A percentile compares a stretch with the other conserved stretches of the same genome.
Evolutionary conservation across 306 rosid species (phyloP).

Genomic region (Oemleria cerasiformis): DNA sequence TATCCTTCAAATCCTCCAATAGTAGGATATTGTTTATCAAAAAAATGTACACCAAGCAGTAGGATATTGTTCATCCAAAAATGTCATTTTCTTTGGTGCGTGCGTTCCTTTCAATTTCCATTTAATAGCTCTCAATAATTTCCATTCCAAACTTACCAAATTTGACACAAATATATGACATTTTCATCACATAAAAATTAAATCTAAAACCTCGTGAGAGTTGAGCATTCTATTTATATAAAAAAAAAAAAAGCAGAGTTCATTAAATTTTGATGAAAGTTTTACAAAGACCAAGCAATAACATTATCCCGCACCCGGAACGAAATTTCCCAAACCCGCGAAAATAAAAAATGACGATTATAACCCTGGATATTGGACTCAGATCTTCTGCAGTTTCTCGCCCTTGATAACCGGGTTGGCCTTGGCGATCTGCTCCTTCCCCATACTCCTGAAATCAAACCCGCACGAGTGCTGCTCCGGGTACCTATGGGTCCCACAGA

Average conservation of each 20-base stretch:
- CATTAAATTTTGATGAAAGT: neutral
- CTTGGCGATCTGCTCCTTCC: conserved; percentile 71
- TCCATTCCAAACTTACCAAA: too few relatives aligned
- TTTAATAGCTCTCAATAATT: too few relatives aligned
- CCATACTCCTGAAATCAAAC: conserved; percentile 73
- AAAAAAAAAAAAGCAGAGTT: neutral
- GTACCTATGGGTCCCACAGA: conserved; percentile 76
- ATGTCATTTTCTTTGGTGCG: too few relatives aligned
- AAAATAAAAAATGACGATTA: conserved; percentile 22
- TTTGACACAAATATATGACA: too few relatives aligned
- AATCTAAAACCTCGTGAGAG: too few relatives aligned
- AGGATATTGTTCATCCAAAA: too few relatives aligned
- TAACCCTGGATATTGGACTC: conserved; percentile 17
- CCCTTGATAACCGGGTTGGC: conserved; percentile 85
- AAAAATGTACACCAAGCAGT: too few relatives aligned
- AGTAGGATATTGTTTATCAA: too few relatives aligned
- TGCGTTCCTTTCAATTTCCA: too few relatives aligned
- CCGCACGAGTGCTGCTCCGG: conserved; percentile 72
- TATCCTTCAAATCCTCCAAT: too few relatives aligned
- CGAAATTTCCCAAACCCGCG: neutral
- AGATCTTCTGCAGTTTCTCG: conserved; percentile 66
- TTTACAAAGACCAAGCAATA: neutral
- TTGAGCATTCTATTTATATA: too few relatives aligned
- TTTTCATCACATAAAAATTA: too few relatives aligned
- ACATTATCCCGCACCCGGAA: neutral